phyloP scores from a whole-genome alignment of 371 early-diverging fungal genomes.

The Mortierella sp. region DNA sequence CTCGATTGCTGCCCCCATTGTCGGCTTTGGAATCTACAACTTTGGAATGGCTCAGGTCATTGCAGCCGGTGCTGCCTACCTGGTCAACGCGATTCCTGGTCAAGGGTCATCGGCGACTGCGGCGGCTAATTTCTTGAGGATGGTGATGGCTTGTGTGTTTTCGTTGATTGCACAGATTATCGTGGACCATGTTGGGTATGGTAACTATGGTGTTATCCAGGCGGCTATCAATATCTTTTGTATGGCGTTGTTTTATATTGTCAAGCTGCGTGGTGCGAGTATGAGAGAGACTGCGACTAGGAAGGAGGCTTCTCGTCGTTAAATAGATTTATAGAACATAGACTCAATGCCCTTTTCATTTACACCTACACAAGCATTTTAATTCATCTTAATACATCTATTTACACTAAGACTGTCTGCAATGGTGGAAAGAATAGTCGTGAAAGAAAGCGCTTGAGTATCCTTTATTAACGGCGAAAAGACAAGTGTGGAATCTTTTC shows the following conservation, averaged over 20 bases:
- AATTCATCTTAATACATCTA: not conserved
- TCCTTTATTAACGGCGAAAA: too few relatives aligned
- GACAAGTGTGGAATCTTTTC: too few relatives aligned
- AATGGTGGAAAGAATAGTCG: too few relatives aligned
- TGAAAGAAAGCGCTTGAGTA: too few relatives aligned
- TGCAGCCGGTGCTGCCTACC: conserved; percentile 65
- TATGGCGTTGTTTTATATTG: conserved; percentile 42
- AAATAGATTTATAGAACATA: not conserved
- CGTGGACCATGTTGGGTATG: conserved; percentile 39
- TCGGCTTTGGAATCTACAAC: conserved; percentile 70
- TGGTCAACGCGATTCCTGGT: conserved; percentile 71
- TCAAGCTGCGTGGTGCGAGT: conserved; percentile 42
- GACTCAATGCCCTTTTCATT: not conserved
- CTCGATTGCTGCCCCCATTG: conserved; percentile 68
- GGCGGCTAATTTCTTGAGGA: conserved; percentile 69
- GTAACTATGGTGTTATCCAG: conserved; percentile 43
- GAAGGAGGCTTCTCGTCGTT: conserved; percentile 23
- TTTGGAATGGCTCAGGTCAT: conserved; percentile 74
- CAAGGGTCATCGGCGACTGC: conserved; percentile 74
- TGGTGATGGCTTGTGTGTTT: conserved; percentile 69
- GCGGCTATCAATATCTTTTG: conserved; percentile 44
- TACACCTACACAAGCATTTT: not conserved
- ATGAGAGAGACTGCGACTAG: conserved; percentile 44
- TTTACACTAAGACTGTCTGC: not conserved
- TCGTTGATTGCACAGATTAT: conserved; percentile 62